These are phyloP conservation scores for Inosperma sp. DNA, from an alignment of 768 basidiomycete species.

Conservation along the genomic window DNA sequence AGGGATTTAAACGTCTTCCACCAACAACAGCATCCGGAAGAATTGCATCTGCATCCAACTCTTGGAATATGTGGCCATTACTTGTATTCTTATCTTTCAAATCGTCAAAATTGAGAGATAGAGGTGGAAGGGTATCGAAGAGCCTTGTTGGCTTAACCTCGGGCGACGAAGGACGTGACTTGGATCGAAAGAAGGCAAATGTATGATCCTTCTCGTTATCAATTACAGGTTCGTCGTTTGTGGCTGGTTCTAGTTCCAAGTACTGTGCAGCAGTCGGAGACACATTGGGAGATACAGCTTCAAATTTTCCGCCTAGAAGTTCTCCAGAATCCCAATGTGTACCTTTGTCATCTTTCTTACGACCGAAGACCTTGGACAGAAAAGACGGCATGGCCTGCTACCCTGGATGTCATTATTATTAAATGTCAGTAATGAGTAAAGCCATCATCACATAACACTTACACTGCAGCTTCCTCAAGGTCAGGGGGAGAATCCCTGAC, in stretches of 20 bases:
- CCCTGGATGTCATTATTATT: neutral
- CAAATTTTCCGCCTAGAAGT: constrained; percentile 71
- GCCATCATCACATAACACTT: too few relatives aligned
- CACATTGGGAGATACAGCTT: constrained; percentile 53
- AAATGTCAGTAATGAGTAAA: too few relatives aligned
- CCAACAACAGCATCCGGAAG: constrained; percentile 54
- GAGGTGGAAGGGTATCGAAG: constrained; percentile 43
- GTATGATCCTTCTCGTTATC: constrained; percentile 36
- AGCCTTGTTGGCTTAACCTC: constrained; percentile 32
- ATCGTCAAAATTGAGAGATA: constrained; percentile 59
- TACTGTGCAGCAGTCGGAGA: constrained; percentile 40
- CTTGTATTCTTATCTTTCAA: constrained; percentile 46
- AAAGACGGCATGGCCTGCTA: constrained; percentile 53
- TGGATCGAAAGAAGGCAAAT: constrained; percentile 49
- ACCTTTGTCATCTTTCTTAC: constrained; percentile 61
- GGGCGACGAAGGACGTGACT: constrained; percentile 38
- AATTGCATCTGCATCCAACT: constrained; percentile 48
- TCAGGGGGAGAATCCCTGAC: too few relatives aligned
- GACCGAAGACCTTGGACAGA: constrained; percentile 72
- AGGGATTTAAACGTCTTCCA: constrained; percentile 52
- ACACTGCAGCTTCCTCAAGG: too few relatives aligned
- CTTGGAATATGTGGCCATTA: constrained; percentile 54
- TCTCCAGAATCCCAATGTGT: constrained; percentile 34
- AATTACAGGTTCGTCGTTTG: constrained; percentile 18
- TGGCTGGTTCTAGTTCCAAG: constrained; percentile 31